A percentile compares a stretch with the other conserved stretches of the same genome.
phyloP scores from a whole-genome alignment of 768 basidiomycete species.

The Termitomyces sp. region DNA sequence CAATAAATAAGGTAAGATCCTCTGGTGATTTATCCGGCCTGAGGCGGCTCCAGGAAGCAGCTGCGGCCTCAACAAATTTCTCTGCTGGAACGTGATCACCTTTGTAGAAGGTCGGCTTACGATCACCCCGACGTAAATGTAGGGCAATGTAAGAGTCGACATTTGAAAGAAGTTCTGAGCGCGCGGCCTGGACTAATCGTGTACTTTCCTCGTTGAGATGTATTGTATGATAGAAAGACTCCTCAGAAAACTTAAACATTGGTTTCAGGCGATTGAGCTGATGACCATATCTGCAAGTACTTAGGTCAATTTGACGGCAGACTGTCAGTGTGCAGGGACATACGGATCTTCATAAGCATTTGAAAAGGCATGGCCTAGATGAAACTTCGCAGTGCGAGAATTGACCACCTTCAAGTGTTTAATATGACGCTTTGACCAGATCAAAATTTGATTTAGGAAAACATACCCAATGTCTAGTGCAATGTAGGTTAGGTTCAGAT shows the following conservation, averaged over 20 bases:
- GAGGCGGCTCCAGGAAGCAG: constrained; percentile 35
- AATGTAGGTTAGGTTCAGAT: not conserved
- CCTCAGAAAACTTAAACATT: constrained; percentile 40
- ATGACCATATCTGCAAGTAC: constrained; percentile 41
- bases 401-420: constrained; percentile 46
- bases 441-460: not conserved
- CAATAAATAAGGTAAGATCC: constrained; percentile 47
- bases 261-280: constrained; percentile 51
- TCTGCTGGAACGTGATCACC: constrained; percentile 42
- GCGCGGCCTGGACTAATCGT: constrained; percentile 43
- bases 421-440: not conserved
- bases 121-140: constrained; percentile 64
- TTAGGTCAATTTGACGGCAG: not conserved
- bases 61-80: constrained; percentile 41
- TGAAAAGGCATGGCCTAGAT: constrained; percentile 50
- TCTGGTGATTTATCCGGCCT: constrained; percentile 15
- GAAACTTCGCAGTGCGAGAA: constrained; percentile 60
- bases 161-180: constrained; percentile 34
- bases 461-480: constrained; percentile 58
- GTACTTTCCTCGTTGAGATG: constrained; percentile 42
- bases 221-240: constrained; percentile 49
- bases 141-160: constrained; percentile 42
- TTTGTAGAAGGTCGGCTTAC: constrained; percentile 37
- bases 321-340: constrained; percentile 19
- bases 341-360: constrained; percentile 63